phyloP scores from a whole-genome alignment of 257 asterid species.

The Linaria vulgaris region DNA sequence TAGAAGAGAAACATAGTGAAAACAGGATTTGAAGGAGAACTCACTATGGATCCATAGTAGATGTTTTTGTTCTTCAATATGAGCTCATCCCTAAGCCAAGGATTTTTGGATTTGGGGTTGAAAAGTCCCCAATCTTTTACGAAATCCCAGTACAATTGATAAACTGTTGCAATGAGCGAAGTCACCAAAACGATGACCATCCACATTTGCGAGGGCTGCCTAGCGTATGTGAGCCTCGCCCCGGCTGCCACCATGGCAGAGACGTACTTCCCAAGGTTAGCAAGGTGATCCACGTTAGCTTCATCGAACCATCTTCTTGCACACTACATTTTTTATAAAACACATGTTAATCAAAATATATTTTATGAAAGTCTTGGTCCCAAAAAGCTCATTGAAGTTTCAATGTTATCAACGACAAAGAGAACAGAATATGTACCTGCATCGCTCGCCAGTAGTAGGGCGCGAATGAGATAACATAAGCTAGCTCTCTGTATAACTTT shows the following conservation, averaged over 20 bases:
- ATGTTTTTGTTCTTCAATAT: slow-evolving; percentile 65
- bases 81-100: slow-evolving; percentile 81
- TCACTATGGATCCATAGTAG: slow-evolving; percentile 85
- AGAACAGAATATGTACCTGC: slow-evolving; percentile 57
- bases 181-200: slow-evolving; percentile 63
- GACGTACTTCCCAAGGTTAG: slow-evolving; percentile 87
- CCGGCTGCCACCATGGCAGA: slow-evolving; percentile 99
- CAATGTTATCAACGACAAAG: too few species aligned
- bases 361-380: too few species aligned
- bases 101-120: slow-evolving; percentile 57
- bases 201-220: slow-evolving; percentile 58
- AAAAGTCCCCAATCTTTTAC: slow-evolving; percentile 95
- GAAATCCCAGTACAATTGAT: slow-evolving; percentile 94
- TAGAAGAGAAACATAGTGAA: neutral
- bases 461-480: slow-evolving; percentile 82
- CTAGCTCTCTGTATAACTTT: slow-evolving; percentile 73
- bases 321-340: slow-evolving; percentile 42
- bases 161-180: slow-evolving; percentile 70
- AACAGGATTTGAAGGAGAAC: slow-evolving; percentile 25
- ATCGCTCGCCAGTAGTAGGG: slow-evolving; percentile 98
- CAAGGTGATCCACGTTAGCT: slow-evolving; percentile 58
- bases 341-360: slow-evolving; percentile 3
- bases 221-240: slow-evolving; percentile 74
- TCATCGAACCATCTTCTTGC: slow-evolving; percentile 92
- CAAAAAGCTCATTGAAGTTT: too few species aligned